Percentiles rank a stretch among this genome's conserved stretches.
Conservation (phyloP, 345 rosid genomes). For the Rhizophora mangle region DNA sequence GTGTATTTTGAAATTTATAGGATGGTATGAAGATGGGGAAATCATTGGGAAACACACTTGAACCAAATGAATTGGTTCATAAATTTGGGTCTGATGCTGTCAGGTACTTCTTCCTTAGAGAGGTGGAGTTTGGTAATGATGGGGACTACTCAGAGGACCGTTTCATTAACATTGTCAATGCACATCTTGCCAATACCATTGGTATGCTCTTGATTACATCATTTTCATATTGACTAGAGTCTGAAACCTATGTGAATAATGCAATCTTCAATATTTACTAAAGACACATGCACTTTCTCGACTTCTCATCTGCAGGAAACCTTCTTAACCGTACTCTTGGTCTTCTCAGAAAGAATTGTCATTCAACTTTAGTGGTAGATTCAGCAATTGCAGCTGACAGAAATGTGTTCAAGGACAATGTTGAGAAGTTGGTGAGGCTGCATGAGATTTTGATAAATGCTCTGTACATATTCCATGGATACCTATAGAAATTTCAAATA, state of each 20-base stretch:
- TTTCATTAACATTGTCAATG: slow-evolving; percentile 74
- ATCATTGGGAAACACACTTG: slow-evolving; percentile 85
- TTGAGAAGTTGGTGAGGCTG: slow-evolving; percentile 59
- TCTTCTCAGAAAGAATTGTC: slow-evolving; percentile 80
- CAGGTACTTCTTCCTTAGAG: slow-evolving; percentile 83
- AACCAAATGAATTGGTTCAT: slow-evolving; percentile 73
- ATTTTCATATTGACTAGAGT: slow-evolving; percentile 3
- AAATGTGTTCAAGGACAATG: slow-evolving; percentile 53
- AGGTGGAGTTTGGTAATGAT: slow-evolving; percentile 91
- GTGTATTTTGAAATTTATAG: slow-evolving; percentile 57
- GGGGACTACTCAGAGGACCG: slow-evolving; percentile 97
- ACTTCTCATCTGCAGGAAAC: slow-evolving; percentile 56
- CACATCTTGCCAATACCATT: slow-evolving; percentile 92
- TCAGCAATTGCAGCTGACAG: slow-evolving; percentile 70
- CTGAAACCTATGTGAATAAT: slow-evolving; percentile 1
- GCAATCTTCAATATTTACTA: background rate
- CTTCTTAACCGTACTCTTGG: slow-evolving; percentile 94
- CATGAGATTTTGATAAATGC: background rate
- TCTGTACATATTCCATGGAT: background rate
- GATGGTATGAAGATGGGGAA: slow-evolving; percentile 99
- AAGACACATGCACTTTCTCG: slow-evolving; percentile 1
- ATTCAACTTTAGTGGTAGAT: slow-evolving; percentile 72
- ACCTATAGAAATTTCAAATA: too few species aligned
- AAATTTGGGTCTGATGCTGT: slow-evolving; percentile 90
- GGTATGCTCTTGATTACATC: slow-evolving; percentile 39